phyloP scores from a whole-genome alignment of 2,329 filamentous ascomycete species.

The Lecanoromycetidae sp. region DNA sequence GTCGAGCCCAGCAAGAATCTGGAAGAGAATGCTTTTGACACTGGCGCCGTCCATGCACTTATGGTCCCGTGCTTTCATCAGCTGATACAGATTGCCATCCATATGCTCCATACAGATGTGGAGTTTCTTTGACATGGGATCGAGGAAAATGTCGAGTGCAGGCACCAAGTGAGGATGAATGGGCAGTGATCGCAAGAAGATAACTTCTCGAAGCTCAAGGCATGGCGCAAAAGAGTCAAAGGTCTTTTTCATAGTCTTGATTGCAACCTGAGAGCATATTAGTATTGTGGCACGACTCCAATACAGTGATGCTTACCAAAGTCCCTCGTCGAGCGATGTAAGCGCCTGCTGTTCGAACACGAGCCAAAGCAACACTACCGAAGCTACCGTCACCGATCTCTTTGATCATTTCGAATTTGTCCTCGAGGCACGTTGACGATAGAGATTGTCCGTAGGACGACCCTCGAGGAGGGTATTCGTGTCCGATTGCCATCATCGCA shows the following conservation, averaged over 20 bases:
- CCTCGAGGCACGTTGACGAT: conserved; percentile 52
- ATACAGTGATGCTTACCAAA: conserved; percentile 14
- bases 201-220: conserved; percentile 87
- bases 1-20: conserved; percentile 90
- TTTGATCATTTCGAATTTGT: conserved; percentile 92
- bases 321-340: conserved; percentile 30
- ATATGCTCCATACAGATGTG: conserved; percentile 99
- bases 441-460: conserved; percentile 42
- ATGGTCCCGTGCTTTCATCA: conserved; percentile 97
- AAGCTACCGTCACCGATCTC: conserved; percentile 99
- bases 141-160: conserved; percentile 93
- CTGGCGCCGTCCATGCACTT: conserved; percentile 80
- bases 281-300: no score
- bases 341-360: conserved; percentile 81
- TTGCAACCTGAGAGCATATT: conserved; percentile 60
- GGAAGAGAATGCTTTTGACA: conserved; percentile 95
- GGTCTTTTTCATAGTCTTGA: conserved; percentile 99
- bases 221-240: conserved; percentile 88
- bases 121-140: conserved; percentile 88
- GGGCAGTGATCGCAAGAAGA: conserved; percentile 84
- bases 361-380: conserved; percentile 82
- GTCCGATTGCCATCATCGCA: conserved; percentile 57
- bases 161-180: conserved; percentile 88
- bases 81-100: conserved; percentile 96
- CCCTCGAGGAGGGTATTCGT: conserved; percentile 60